Base-by-base conservation (phyloP, 257 asterid species). In the Nicotiana knightiana region DNA sequence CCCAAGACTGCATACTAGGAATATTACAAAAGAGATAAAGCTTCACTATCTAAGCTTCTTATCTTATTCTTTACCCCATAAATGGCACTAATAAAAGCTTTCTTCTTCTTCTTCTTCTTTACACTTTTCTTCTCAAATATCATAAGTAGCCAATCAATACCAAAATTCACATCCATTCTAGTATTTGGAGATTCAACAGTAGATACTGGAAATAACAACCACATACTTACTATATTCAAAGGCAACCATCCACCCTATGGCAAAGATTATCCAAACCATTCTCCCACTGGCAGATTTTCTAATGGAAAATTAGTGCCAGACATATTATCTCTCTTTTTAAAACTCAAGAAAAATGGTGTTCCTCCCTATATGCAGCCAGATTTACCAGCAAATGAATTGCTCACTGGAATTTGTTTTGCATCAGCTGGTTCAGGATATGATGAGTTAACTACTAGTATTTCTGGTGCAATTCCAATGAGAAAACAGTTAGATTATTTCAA, bases 101-200 rank as follows among this genome's bases (percentile, higher is more conserved):
- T 8, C 46, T 26, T 81, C 66, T 65, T 66, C 66, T 26, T 65
- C 32, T 18, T 6, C 17, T 15, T 66, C 4, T 67, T 57, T 16
- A 26, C 13, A 64, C 28, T 15, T 43, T 43, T 43, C 2, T 43
- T 43, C 48, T 43, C 48, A 1, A 46, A n/a, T 17, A 32, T 66
- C 3, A 30, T n/a, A 3, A 55, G 70, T 33, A 15, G 48, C 68
- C 17, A 53, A 18, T 3, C n/a, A 58, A 53, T 67, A 12, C 79
- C 81, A 9, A 82, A 82, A 2, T 57, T 73, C 53, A 33, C 81
- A 2, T 77, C 81, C 4, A 68, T 58, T 59, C 16, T 43, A 6
- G 67, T 71, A 32, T 82, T 82, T 61, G 84, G 84, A 12, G 84
- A 82, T 43, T 82, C 84, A 9, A 73, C 81, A 24, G 84, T 71